Conservation (phyloP, 2,329 filamentous ascomycete genomes). For the Neophaeococcomyces mojaviensis region DNA sequence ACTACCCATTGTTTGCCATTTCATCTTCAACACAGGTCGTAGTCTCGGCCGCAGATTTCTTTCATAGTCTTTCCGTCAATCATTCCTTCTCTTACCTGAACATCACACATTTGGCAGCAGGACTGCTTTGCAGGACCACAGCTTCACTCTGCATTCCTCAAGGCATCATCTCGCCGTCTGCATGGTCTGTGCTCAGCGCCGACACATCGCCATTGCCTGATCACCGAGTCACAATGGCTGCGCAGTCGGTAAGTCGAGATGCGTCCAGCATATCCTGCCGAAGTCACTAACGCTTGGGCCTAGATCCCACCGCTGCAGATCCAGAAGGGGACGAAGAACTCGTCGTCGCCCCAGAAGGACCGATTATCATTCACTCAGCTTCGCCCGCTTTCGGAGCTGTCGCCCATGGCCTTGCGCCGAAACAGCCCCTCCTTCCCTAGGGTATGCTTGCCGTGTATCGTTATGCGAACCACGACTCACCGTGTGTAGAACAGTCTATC, state of each 20-base stretch:
- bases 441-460: slow-evolving; percentile 51
- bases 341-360: slow-evolving; percentile 53
- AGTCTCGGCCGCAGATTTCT: slow-evolving; percentile 8
- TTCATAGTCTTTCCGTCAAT: slow-evolving; percentile 8
- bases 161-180: background rate
- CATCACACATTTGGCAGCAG: slow-evolving; percentile 15
- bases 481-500: slow-evolving; percentile 35
- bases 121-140: slow-evolving; percentile 12
- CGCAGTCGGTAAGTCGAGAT: slow-evolving; percentile 17
- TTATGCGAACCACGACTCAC: background rate
- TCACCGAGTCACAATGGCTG: slow-evolving; percentile 16
- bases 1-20: background rate
- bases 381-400: slow-evolving; percentile 81
- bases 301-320: slow-evolving; percentile 28
- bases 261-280: background rate
- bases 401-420: slow-evolving; percentile 72
- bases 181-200: slow-evolving; percentile 20
- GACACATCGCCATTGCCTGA: slow-evolving; percentile 21
- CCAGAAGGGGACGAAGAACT: slow-evolving; percentile 25
- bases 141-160: background rate
- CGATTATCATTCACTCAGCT: slow-evolving; percentile 47
- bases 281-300: slow-evolving; percentile 2
- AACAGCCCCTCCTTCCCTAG: slow-evolving; percentile 92
- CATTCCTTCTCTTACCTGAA: slow-evolving; percentile 4
- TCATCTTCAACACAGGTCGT: slow-evolving; percentile 1